Conservation (phyloP, 257 asterid genomes). For the Nicotiana obtusifolia region DNA sequence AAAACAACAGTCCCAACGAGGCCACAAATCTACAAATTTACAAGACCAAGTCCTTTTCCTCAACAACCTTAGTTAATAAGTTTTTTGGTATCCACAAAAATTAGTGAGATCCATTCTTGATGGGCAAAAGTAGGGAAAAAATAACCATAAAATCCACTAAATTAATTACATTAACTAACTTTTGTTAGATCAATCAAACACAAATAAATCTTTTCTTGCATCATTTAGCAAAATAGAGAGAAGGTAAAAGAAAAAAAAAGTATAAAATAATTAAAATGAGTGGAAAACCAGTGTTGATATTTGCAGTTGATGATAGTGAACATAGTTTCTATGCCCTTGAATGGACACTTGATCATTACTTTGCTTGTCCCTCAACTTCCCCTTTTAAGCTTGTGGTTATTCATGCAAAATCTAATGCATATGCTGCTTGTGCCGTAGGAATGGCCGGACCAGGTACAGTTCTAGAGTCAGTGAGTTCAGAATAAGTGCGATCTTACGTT, state of each 20-base stretch:
- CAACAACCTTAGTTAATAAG: background rate
- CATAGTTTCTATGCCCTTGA: constrained; percentile 38
- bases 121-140: background rate
- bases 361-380: constrained; percentile 2
- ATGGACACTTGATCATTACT: constrained; percentile 33
- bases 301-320: constrained; percentile 36
- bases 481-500: background rate
- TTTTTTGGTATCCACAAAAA: background rate
- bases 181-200: background rate
- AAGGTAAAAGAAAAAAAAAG: no score
- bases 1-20: no score
- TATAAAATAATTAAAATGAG: background rate
- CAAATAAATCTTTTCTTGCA: no score
- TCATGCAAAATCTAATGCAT: constrained; percentile 26
- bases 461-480: no score
- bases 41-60: background rate
- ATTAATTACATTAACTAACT: background rate
- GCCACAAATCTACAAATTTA: background rate
- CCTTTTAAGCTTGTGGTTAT: constrained; percentile 24
- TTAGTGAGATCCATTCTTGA: background rate
- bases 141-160: background rate
- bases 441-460: constrained; percentile 32
- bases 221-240: background rate
- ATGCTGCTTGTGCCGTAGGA: constrained; percentile 17
- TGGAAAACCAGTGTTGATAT: constrained; percentile 27